Evolutionary conservation across 441 rosid genomes (phyloP), one percentile per base, ranked within the genome.

Genomic region (Brassica hybrid): DNA sequence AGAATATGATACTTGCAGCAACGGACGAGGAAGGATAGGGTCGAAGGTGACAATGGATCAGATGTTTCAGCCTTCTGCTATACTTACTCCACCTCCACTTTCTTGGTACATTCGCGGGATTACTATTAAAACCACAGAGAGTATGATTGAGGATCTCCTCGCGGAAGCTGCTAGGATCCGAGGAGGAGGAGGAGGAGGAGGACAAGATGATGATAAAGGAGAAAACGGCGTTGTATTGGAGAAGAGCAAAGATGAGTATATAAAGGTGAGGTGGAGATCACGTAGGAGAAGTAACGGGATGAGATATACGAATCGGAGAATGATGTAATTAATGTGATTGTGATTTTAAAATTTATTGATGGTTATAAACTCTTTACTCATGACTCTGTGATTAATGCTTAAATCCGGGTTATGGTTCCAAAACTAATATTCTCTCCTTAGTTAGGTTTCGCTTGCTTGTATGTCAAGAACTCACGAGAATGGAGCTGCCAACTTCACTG

Each of bases 31-130:
- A 76, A 88, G 97, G 86, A 38, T 92, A 0, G 98, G 89, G 38
- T 92, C 97, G 7, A 90, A 73, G 7, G 91, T 88, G 85, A 90
- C 84, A 83, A 85, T 94, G 88, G 92, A 91, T 45, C 97, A 94
- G 73, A 84, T 92, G 73, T 87, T 92, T 78, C 93, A 94, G 79
- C 98, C 98, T 19, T 82, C 95, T 21, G 65, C 76, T 34, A 34
- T 94, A 50, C 83, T 92, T 64, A 92, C 97, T 4, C 97, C 92
- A 0, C 97, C 98, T 0, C 97, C 94, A 6, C 85, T 94, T 74
- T 94, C 97, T 43, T 94, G 97, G 97, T 92, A 91, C 71, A 83
- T 94, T 5, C 85, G 91, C 67, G 98, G 96, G 76, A 94, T 92
- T 72, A 94, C 98, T 0, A 14, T 86, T 43, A 90, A 76, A 52